Base-by-base conservation (phyloP, 768 basidiomycete species). In the Kwoniella bestiolae region DNA sequence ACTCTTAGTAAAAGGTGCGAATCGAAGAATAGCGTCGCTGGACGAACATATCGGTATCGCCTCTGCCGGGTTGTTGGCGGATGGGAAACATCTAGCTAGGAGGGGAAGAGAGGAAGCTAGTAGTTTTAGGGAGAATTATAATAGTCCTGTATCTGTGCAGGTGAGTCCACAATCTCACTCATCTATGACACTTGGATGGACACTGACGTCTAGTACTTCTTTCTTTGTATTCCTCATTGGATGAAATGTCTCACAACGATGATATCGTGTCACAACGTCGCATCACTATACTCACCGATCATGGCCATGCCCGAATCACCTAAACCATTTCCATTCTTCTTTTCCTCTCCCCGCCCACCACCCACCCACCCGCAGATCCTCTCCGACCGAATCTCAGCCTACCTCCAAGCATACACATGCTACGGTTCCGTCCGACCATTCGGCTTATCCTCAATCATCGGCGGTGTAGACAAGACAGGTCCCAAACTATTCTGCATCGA, bases 341-440 rank as follows among this genome's bases (percentile, higher is more conserved):
- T 18, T 47, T 47, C 28, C 50, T 0, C 11, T 51, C 28, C 1
- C 5, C n/a, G n/a, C n/a, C n/a, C n/a, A n/a, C n/a, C 4, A 51
- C 70, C 84, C 23, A 0, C 72, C n/a, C 4, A 51, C 70, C 84
- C 23, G 0, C 72, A 89, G 88, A 76, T 83, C 31, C 80, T 90
- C 55, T 84, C 90, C 59, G 90, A 92, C 77, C 90, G 94, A 65
- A 76, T 99, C 49, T 89, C 91, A 1, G 85, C 87, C n/a, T 95
- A 92, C 80, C 89, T 92, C 8, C 96, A 99, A 83, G 88, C 89
- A 47, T 98, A 97, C 83, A 99, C 96, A 5, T 87, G 97, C 44
- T 97, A 98, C 83, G 97, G 94, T 1, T 97, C 94, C 25, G 95
- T 98, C 38, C 89, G 96, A 44, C 96, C 96, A 0, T 98, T 98